Base-by-base conservation (phyloP, 306 rosid genomes). In the Herpetospermum pedunculosum region DNA sequence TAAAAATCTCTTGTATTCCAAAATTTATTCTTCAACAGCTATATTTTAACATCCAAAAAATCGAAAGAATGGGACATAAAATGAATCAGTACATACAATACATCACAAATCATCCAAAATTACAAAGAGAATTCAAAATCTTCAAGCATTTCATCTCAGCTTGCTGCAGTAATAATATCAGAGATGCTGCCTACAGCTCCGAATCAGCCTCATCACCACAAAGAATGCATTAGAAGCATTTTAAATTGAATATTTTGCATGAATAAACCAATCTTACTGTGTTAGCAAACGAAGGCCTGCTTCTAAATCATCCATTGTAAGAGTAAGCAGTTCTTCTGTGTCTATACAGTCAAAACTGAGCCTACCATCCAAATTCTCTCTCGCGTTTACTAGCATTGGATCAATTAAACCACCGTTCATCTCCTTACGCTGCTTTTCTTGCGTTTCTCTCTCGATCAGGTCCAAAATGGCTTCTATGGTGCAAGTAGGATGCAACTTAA, bases 391-490 rank as follows among this genome's bases (percentile, higher is more conserved):
- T 77, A 95, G 81, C 90, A 89, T 77, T 11, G 96, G 83, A 80
- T 88, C 97, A 21, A 89, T 81, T 77, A 95, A 77, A 44, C 99
- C 97, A 4, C 96, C 99, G 72, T 95, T 95, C 81, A 88, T 84
- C 80, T 87, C 92, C 83, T 78, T 88, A 0, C 99, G 87, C 75
- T 84, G 96, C 67, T 89, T 89, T 80, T 87, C 96, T 8, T 90
- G 85, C 4, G 96, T 84, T 77, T 70, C 84, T 79, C 78, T 84
- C 74, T 78, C 82, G 53, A 95, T 89, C 87, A 89, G 50, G 11
- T 81, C 83, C 32, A 88, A 83, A 70, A 95, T 43, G 9, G 88
- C 87, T 78, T 95, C 78, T 68, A 81, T 48, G 59, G 75, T 83
- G 85, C 99, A 95, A n/a, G 81, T 40, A 10, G 86, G 63, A 70